phyloP scores from a whole-genome alignment of 164 flowering plant genomes.

The Umbilicus rupestris region DNA sequence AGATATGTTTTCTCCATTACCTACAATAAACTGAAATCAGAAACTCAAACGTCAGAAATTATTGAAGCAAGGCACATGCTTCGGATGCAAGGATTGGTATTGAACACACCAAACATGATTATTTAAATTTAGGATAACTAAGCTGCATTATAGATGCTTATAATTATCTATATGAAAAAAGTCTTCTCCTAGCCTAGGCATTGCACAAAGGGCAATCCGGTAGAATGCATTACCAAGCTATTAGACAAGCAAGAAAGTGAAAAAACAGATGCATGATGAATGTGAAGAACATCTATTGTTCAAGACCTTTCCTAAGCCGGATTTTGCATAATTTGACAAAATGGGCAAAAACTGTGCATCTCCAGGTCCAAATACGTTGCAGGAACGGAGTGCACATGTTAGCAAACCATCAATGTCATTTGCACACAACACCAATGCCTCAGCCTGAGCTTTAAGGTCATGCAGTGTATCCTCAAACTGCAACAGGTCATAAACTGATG shows the following conservation, averaged over 20 bases:
- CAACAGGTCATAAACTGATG: slow-evolving; percentile 9
- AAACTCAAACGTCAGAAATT: slow-evolving; percentile 25
- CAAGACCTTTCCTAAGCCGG: slow-evolving; percentile 61
- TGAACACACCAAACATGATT: neutral
- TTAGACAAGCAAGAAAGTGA: neutral
- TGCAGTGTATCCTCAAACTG: slow-evolving; percentile 50
- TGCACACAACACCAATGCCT: slow-evolving; percentile 54
- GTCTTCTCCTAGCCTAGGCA: too few relatives aligned
- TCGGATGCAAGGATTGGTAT: neutral
- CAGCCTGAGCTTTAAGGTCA: slow-evolving; percentile 85
- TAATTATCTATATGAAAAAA: neutral
- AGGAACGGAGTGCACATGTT: slow-evolving; percentile 82
- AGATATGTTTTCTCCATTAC: slow-evolving; percentile 60
- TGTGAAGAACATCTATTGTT: slow-evolving; percentile 6
- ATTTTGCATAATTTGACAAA: slow-evolving; percentile 41
- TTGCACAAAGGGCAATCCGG: too few relatives aligned
- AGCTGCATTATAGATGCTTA: neutral
- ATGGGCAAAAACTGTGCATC: slow-evolving; percentile 50
- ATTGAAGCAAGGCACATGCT: neutral
- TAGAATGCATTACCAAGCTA: neutral
- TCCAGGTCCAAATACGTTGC: slow-evolving; percentile 85
- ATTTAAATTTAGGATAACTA: too few relatives aligned
- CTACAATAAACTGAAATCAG: slow-evolving; percentile 70
- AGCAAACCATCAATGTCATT: slow-evolving; percentile 57
- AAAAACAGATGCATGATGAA: neutral